These are phyloP conservation scores for Tolypocladium amazonense DNA, from an alignment of 2,329 filamentous ascomycete species.

Conservation along the genomic window DNA sequence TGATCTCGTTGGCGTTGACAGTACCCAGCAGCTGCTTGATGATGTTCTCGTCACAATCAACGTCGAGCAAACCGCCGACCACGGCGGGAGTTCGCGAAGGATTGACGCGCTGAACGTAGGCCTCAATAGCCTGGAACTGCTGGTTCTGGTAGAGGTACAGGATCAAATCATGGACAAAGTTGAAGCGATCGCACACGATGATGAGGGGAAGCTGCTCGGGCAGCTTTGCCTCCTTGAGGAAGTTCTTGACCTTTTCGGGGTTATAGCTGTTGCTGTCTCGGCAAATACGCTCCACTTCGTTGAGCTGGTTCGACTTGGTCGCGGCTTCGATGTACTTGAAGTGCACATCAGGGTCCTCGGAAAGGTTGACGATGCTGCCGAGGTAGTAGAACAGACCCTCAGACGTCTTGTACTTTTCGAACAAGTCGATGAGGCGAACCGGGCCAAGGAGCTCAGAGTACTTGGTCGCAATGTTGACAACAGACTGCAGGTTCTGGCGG, in stretches of 20 bases:
- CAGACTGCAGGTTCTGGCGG: conserved; percentile 88
- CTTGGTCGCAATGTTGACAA: conserved; percentile 93
- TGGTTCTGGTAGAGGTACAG: conserved; percentile 98
- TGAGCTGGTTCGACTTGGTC: conserved; percentile 84
- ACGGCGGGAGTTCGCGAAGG: conserved; percentile 84
- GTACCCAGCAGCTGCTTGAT: conserved; percentile 87
- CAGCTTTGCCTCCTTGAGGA: conserved; percentile 90
- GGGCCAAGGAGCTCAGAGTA: conserved; percentile 91
- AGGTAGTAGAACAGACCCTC: conserved; percentile 98
- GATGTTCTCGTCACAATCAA: conserved; percentile 92
- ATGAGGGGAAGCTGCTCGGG: conserved; percentile 91
- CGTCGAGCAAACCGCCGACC: conserved; percentile 84
- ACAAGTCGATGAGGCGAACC: conserved; percentile 78
- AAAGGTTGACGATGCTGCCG: conserved; percentile 94
- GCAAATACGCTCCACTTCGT: conserved; percentile 94
- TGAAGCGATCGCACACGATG: conserved; percentile 98
- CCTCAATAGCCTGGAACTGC: conserved; percentile 97
- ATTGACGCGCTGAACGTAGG: conserved; percentile 96
- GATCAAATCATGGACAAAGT: conserved; percentile 94
- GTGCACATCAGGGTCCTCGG: conserved; percentile 87
- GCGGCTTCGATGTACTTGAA: conserved; percentile 99
- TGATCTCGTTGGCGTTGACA: conserved; percentile 74
- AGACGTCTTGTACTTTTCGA: conserved; percentile 95
- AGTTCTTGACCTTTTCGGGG: conserved; percentile 96
- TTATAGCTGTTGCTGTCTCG: conserved; percentile 87